phyloP scores from a whole-genome alignment of 495 filamentous ascomycete species.

The Tirmania nivea region DNA sequence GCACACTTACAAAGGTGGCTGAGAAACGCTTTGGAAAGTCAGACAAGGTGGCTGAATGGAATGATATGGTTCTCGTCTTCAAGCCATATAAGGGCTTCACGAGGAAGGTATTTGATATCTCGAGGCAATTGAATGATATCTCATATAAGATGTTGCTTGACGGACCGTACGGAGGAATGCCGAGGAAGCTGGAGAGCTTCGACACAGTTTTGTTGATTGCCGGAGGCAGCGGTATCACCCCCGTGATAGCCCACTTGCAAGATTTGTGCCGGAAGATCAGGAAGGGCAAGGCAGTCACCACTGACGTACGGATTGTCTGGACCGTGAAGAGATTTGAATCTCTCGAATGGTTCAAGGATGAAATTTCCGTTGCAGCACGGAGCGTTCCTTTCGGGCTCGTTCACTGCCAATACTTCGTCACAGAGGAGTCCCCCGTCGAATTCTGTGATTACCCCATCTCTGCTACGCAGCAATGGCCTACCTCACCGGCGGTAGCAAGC shows the following conservation, averaged over 20 bases:
- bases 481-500: neutral
- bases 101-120: conserved; percentile 49
- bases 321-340: conserved; percentile 64
- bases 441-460: conserved; percentile 16
- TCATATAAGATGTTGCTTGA: conserved; percentile 81
- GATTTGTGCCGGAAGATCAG: conserved; percentile 87
- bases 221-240: conserved; percentile 84
- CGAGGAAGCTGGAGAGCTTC: conserved; percentile 73
- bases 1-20: neutral
- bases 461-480: conserved; percentile 16
- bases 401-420: conserved; percentile 86
- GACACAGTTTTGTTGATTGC: conserved; percentile 84
- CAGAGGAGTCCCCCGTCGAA: conserved; percentile 23
- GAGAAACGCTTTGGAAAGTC: neutral
- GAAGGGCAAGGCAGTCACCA: conserved; percentile 78
- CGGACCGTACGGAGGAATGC: conserved; percentile 87
- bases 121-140: conserved; percentile 61
- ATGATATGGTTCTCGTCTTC: conserved; percentile 79
- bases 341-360: conserved; percentile 96
- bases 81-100: conserved; percentile 83
- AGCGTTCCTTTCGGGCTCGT: conserved; percentile 65
- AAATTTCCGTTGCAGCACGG: conserved; percentile 64
- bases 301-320: conserved; percentile 78
- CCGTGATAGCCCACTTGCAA: conserved; percentile 70
- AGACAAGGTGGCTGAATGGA: conserved; percentile 42